These are phyloP conservation scores for Calonectria hawksworthii DNA, from an alignment of 2,329 filamentous ascomycete genomes.

Conservation along the genomic window DNA sequence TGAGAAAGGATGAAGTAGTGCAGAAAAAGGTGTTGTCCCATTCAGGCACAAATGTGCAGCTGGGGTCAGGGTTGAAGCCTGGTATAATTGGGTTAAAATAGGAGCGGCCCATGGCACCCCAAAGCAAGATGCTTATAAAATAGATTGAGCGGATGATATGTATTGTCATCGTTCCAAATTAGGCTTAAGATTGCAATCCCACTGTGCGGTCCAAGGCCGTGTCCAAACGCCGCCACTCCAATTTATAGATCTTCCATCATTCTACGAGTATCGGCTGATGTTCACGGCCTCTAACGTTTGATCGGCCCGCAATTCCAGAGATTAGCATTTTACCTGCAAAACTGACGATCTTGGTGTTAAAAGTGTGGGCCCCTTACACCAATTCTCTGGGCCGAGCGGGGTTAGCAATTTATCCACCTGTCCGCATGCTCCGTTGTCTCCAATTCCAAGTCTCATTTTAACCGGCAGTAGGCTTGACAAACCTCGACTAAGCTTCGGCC, in stretches of 20 bases:
- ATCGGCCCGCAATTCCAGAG: not conserved
- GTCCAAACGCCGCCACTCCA: no score
- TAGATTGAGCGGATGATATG: not conserved
- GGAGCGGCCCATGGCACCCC: not conserved
- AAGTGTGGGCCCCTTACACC: not conserved
- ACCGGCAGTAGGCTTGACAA: not conserved
- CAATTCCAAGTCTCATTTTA: not conserved
- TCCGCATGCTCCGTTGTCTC: not conserved
- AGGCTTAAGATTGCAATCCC: not conserved
- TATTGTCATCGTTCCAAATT: not conserved
- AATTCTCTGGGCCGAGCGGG: not conserved
- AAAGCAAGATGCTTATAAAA: not conserved
- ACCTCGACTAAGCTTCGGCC: not conserved
- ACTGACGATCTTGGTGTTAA: not conserved
- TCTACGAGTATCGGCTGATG: not conserved
- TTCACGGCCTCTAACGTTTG: no score
- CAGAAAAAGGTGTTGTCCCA: constrained; percentile 63
- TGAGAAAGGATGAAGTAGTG: constrained; percentile 64
- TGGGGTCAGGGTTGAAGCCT: constrained; percentile 64
- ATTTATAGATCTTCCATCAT: not conserved
- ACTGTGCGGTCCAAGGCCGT: not conserved
- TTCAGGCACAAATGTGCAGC: constrained; percentile 56
- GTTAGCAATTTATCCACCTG: not conserved
- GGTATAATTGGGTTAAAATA: constrained; percentile 60
- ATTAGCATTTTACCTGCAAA: not conserved